phyloP scores from a whole-genome alignment of 768 basidiomycete genomes.

The Dentipellis fragilis region DNA sequence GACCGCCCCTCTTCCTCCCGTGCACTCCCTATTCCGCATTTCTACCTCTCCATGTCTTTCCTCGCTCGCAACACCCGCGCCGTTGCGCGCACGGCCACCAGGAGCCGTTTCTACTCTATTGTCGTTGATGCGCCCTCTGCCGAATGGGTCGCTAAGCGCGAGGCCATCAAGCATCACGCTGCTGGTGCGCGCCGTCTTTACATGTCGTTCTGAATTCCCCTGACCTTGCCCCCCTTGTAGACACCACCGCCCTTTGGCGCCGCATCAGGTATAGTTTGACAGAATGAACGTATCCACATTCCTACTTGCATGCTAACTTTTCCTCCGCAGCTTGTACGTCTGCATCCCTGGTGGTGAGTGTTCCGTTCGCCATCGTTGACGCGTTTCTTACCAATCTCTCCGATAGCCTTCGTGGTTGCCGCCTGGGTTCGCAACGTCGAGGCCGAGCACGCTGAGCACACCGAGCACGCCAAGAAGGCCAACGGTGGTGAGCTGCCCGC shows the following conservation, averaged over 20 bases:
- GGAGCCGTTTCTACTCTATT: constrained; percentile 24
- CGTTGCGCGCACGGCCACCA: constrained; percentile 31
- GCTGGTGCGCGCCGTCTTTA: constrained; percentile 31
- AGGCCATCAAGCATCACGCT: constrained; percentile 58
- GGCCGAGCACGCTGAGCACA: constrained; percentile 59
- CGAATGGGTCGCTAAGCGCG: constrained; percentile 41
- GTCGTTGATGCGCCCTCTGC: constrained; percentile 29
- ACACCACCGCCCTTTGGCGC: constrained; percentile 74
- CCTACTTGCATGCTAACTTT: background rate
- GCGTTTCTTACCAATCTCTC: background rate
- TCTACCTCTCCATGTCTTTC: constrained; percentile 19
- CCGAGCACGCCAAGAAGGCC: constrained; percentile 60
- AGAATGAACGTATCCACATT: background rate
- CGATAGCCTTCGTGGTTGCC: constrained; percentile 17
- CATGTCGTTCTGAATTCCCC: background rate
- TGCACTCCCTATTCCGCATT: background rate
- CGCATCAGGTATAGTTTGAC: constrained; percentile 59
- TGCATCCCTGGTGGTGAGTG: constrained; percentile 70
- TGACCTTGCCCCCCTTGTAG: constrained; percentile 27
- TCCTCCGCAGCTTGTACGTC: constrained; percentile 50
- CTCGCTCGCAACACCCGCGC: constrained; percentile 40
- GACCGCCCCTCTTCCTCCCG: constrained; percentile 1
- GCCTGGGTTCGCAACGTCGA: constrained; percentile 44
- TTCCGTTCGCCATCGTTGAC: background rate
- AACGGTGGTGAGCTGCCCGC: constrained; percentile 66